Evolutionary conservation across 2,329 filamentous ascomycete species (phyloP).

Genomic region (Ciborinia camelliae): DNA sequence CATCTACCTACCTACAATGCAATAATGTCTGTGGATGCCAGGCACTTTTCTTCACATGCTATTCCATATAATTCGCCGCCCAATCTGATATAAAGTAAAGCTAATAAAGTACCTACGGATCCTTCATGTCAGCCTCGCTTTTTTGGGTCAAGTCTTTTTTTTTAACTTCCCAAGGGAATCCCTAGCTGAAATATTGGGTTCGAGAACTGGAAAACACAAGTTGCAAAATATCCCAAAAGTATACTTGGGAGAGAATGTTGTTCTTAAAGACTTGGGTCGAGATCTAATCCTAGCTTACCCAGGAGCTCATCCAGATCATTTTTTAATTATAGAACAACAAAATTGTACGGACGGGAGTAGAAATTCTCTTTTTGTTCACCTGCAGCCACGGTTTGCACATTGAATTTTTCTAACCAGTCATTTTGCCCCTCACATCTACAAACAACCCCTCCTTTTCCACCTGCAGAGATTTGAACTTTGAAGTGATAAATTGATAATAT

Average conservation of each 20-base stretch:
- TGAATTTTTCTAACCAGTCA: slow-evolving; percentile 2
- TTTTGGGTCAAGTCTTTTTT: background rate
- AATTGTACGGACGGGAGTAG: too few species aligned
- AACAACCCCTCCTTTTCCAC: background rate
- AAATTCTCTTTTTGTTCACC: background rate
- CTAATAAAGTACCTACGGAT: background rate
- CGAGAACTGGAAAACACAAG: background rate
- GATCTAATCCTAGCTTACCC: background rate
- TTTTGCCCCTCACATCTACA: background rate
- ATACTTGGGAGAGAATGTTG: background rate
- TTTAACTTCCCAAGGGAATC: background rate
- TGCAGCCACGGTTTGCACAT: too few species aligned
- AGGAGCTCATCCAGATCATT: background rate
- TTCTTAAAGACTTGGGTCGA: background rate
- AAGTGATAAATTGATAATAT: too few species aligned
- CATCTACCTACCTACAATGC: slow-evolving; percentile 18
- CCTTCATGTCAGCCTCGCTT: slow-evolving; percentile 6
- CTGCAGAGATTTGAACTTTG: too few species aligned
- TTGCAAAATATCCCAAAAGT: background rate
- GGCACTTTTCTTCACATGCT: background rate
- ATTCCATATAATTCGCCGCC: background rate
- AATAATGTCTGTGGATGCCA: slow-evolving; percentile 5
- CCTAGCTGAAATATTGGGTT: background rate
- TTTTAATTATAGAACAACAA: slow-evolving; percentile 6
- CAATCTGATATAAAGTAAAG: background rate